These are phyloP conservation scores for Rhizophora mangle DNA, from an alignment of 345 rosid genomes.

Conservation along the genomic window DNA sequence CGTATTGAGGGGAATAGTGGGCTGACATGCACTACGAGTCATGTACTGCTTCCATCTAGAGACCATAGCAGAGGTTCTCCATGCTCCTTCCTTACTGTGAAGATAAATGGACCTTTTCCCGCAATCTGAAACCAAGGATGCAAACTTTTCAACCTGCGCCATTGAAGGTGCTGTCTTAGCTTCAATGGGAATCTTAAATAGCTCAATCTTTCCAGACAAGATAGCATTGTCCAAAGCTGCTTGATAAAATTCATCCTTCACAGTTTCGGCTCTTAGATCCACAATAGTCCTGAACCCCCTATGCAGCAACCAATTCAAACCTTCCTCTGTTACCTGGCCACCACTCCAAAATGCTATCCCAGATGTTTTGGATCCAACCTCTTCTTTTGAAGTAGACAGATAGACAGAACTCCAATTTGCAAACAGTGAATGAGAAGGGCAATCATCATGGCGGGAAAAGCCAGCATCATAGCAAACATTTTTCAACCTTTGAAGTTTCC, in stretches of 20 bases:
- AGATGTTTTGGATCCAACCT: slow-evolving; percentile 36
- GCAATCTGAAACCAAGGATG: slow-evolving; percentile 65
- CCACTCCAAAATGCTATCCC: slow-evolving; percentile 90
- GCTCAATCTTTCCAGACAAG: slow-evolving; percentile 50
- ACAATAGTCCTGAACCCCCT: slow-evolving; percentile 78
- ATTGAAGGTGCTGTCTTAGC: slow-evolving; percentile 75
- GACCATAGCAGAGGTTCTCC: slow-evolving; percentile 89
- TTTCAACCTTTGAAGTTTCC: slow-evolving; percentile 87
- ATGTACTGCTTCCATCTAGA: slow-evolving; percentile 95
- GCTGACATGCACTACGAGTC: slow-evolving; percentile 45
- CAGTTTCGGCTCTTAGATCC: slow-evolving; percentile 75
- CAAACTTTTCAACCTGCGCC: slow-evolving; percentile 92
- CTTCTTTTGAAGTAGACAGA: slow-evolving; percentile 58
- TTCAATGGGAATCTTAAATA: slow-evolving; percentile 76
- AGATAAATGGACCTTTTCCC: slow-evolving; percentile 80
- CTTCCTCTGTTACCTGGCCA: slow-evolving; percentile 88
- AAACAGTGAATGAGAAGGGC: slow-evolving; percentile 66
- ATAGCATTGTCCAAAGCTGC: slow-evolving; percentile 62
- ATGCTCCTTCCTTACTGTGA: slow-evolving; percentile 87
- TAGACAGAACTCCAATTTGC: slow-evolving; percentile 83
- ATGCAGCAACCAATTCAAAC: slow-evolving; percentile 75
- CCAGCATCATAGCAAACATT: slow-evolving; percentile 90
- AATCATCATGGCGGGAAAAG: slow-evolving; percentile 61
- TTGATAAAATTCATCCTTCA: slow-evolving; percentile 79
- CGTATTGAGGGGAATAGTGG: slow-evolving; percentile 16